Evolutionary conservation across 2,329 filamentous ascomycete genomes (phyloP), one percentile per base, ranked within the genome.

Genomic region (Dissoconium aciculare): DNA sequence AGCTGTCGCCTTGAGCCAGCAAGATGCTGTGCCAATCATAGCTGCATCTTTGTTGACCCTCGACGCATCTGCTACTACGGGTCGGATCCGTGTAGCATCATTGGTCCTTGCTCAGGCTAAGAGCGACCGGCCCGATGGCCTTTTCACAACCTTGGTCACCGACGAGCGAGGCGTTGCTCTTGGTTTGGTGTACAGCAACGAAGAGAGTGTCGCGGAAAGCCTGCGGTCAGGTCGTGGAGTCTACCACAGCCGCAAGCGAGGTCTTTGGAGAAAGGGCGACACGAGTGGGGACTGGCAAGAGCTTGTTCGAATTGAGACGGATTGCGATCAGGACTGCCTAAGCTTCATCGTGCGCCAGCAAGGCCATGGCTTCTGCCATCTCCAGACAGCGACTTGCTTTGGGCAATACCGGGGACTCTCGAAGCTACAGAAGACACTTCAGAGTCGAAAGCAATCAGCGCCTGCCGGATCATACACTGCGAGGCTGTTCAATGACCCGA

Each of bases 231-330:
- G 76, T 12, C 66, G 69, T 9, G 85, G 89, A 17, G 87, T 95
- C 21, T 98, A 98, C 55, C 84, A 94, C 58, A 95, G 87, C 61
- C 71, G 89, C 31, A 95, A 94, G 64, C 72, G 89, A 26, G 89
- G 89, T 1, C 59, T 98, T 15, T 98, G 89, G 89, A 78, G 92
- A 57, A 98, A 98, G 62, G 89, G 89, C 4, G 81, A 85, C 31
- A 89, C 79, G 5, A 95, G 87, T 32, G 89, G 89, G 10, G 85
- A 95, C 53, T 82, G 81, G 9, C 89, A 98, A 56, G 76, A 94
- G 54, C 66, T 98, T 30, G 65, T 95, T 13, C 74, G 74, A 34
- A 69, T 98, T 41, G 78, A 78, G 1, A 64, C 91, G 32, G 89
- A 98, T 57, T 98, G 89, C 56, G 89, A 98, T 55, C 78, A 78